Conservation (phyloP, 768 basidiomycete species). For the Filobasidium wieringae region DNA sequence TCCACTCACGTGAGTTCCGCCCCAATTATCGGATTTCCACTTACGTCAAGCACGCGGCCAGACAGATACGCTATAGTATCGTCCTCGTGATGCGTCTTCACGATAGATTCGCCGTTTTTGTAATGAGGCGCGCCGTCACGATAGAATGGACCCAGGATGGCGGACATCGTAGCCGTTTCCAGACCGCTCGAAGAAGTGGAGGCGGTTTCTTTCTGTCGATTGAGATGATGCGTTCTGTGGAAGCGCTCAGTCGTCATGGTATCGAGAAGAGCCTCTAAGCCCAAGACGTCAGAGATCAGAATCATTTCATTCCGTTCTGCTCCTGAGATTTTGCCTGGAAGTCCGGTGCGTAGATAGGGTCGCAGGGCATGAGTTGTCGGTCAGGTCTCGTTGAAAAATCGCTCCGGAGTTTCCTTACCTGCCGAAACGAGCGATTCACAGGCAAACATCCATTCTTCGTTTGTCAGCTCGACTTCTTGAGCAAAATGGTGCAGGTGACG, state of each 20-base stretch:
- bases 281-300: constrained; percentile 23
- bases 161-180: constrained; percentile 11
- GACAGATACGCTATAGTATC: constrained; percentile 9
- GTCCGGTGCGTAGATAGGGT: background rate
- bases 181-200: background rate
- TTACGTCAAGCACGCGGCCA: constrained; percentile 3
- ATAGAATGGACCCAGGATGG: constrained; percentile 30
- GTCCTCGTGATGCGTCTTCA: constrained; percentile 15
- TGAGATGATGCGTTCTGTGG: background rate
- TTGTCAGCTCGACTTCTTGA: constrained; percentile 20
- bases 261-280: constrained; percentile 26
- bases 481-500: constrained; percentile 23
- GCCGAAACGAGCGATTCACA: constrained; percentile 24
- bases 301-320: constrained; percentile 25
- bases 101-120: constrained; percentile 19
- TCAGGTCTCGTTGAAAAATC: no score
- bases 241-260: background rate
- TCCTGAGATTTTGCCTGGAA: constrained; percentile 8
- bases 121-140: constrained; percentile 14
- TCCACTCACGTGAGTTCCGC: constrained; percentile 17
- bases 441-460: constrained; percentile 22
- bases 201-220: background rate
- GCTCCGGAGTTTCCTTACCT: constrained; percentile 11
- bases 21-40: constrained; percentile 20
- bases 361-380: no score